A percentile compares a stretch with the other conserved stretches of the same genome.
Evolutionary conservation across 1,139 yeast genomes (phyloP).

Genomic region (Neolecta irregularis): DNA sequence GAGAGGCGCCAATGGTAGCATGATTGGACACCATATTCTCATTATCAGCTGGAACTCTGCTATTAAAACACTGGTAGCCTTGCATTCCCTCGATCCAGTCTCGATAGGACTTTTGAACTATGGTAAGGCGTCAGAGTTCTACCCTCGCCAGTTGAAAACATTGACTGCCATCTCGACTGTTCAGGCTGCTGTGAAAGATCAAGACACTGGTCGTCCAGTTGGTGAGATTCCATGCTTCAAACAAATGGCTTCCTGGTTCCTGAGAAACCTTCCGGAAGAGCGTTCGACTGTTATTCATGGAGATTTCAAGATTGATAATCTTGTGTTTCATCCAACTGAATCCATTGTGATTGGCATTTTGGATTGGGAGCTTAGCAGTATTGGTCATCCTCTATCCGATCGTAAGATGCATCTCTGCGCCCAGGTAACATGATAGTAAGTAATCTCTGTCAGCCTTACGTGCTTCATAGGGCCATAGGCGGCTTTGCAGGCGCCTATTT

Average conservation of each 20-base stretch:
- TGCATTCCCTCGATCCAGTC: conserved; percentile 39
- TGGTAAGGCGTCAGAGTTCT: conserved; percentile 36
- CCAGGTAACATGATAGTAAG: no score
- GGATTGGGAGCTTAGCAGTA: conserved; percentile 57
- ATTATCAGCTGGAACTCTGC: conserved; percentile 36
- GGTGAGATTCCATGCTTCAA: conserved; percentile 39
- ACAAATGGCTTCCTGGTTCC: conserved; percentile 32
- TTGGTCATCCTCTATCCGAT: conserved; percentile 54
- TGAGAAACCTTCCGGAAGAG: conserved; percentile 36
- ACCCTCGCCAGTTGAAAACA: conserved; percentile 41
- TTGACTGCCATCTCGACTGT: conserved; percentile 33
- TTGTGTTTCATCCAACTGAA: conserved; percentile 38
- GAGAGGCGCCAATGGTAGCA: conserved; percentile 18
- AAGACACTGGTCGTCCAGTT: conserved; percentile 27
- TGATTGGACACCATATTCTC: background rate
- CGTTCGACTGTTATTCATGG: conserved; percentile 44
- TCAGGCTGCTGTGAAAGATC: conserved; percentile 29
- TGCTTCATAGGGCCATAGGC: conserved; percentile 22
- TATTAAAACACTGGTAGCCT: conserved; percentile 35
- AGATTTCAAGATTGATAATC: conserved; percentile 51
- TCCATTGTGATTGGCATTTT: conserved; percentile 41
- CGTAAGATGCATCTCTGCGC: no score
- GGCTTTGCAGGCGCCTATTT: conserved; percentile 11
- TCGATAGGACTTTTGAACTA: conserved; percentile 28
- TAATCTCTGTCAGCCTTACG: conserved; percentile 44